These are phyloP conservation scores for Sugiyamaella lignohabitans DNA, from an alignment of 805 yeast species.

Conservation along the genomic window DNA sequence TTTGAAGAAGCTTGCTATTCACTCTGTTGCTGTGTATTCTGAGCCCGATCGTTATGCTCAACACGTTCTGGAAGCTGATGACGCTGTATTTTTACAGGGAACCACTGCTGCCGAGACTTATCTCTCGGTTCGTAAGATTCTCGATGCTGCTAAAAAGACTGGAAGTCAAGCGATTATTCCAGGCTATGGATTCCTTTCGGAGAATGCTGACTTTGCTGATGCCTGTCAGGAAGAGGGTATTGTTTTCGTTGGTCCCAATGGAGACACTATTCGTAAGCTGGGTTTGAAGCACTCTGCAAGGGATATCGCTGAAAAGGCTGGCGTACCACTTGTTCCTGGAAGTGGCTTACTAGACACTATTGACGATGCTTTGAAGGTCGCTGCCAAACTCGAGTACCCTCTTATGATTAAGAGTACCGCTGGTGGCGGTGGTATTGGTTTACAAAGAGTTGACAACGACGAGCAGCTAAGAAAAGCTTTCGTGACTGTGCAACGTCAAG, in stretches of 20 bases:
- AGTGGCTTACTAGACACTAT: constrained; percentile 71
- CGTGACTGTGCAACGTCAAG: constrained; percentile 89
- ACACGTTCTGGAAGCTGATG: constrained; percentile 80
- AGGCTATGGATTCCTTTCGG: constrained; percentile 94
- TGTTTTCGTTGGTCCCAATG: constrained; percentile 94
- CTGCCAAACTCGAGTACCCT: constrained; percentile 71
- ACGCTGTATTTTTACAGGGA: constrained; percentile 73
- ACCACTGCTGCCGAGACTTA: constrained; percentile 86
- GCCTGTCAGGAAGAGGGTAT: constrained; percentile 76
- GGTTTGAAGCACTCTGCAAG: constrained; percentile 97
- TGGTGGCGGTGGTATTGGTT: constrained; percentile 99
- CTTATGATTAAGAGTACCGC: constrained; percentile 97
- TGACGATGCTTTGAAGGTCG: constrained; percentile 69
- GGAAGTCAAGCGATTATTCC: constrained; percentile 95
- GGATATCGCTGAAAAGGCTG: constrained; percentile 84
- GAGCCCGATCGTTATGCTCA: constrained; percentile 84
- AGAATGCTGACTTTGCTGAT: constrained; percentile 93
- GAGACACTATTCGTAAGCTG: constrained; percentile 81
- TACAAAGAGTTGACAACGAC: constrained; percentile 83
- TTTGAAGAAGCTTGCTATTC: constrained; percentile 68
- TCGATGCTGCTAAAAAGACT: constrained; percentile 75
- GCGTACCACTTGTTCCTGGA: constrained; percentile 97
- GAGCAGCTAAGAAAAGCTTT: constrained; percentile 78
- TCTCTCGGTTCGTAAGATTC: constrained; percentile 74
- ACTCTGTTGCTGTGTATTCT: constrained; percentile 81